Evolutionary conservation across 2,329 filamentous ascomycete species (phyloP).

Genomic region (Aspergillus jensenii): DNA sequence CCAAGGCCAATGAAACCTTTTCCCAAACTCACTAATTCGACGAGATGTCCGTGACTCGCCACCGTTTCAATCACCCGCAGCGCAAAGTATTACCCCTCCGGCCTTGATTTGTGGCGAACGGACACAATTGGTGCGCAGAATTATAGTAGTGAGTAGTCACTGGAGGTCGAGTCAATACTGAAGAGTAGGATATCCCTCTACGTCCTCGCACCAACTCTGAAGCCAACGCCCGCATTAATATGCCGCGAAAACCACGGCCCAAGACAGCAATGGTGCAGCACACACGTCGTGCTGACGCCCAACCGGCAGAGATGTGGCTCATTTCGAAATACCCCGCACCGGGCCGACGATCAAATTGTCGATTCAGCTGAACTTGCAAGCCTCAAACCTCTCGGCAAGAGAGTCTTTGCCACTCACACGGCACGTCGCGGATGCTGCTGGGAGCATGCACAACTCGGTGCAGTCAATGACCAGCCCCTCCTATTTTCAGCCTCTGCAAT

Average conservation of each 20-base stretch:
- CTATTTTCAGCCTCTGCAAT: constrained; percentile 7
- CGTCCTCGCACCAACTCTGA: not conserved
- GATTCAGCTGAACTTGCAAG: constrained; percentile 19
- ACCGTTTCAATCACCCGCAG: not conserved
- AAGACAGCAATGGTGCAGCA: not conserved
- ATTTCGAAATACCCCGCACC: constrained; percentile 16
- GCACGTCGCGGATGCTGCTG: not conserved
- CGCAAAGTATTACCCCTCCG: not conserved
- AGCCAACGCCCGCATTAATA: not conserved
- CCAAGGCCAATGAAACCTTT: not conserved
- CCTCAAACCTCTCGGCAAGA: constrained; percentile 1
- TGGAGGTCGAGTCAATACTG: not conserved
- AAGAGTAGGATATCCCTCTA: not conserved
- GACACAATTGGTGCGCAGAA: not conserved
- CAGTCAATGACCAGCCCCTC: not conserved
- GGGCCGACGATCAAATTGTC: constrained; percentile 10
- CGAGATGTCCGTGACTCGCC: not conserved
- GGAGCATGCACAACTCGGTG: not conserved
- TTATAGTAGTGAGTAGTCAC: not conserved
- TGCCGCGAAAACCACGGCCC: not conserved
- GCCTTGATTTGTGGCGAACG: not conserved
- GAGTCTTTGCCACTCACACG: not conserved
- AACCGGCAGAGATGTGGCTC: constrained; percentile 11
- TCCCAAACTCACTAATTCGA: not conserved
- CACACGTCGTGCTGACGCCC: constrained; percentile 2